Base-by-base conservation (phyloP, 2,329 filamentous ascomycete species). In the Chaetomiaceae sp. region DNA sequence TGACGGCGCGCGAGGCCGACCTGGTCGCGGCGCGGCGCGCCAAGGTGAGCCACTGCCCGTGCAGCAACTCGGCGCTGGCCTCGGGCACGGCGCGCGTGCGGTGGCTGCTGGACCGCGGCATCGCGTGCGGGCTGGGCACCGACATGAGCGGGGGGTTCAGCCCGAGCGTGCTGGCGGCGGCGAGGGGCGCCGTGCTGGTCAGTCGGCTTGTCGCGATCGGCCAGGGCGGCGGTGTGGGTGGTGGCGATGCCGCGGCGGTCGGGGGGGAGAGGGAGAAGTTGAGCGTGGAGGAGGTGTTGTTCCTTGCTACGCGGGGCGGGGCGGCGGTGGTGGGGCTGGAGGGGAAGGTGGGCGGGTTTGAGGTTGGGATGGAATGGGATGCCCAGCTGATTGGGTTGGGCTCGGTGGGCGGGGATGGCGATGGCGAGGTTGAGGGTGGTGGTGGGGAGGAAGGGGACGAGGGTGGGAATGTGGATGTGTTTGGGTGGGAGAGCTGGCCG, bases 121-220 rank as follows among this genome's bases (percentile, higher is more conserved):
- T 97, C 41, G 82, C 81, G 0, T 84, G 96, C 5, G 92, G 94
- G 0, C 73, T 99, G 0, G 94, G 94, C 0, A 97, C 92, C 0
- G 94, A 99, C 68, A 84, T 97, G 53, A 88, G 83, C 62, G 94
- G 92, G 2, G 94, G 94, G 0, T 96, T 92, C 67, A 88, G 84
- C 51, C 79, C 89, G 0, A 89, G 83, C 56, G 80, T 97, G 9
- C 78, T 97, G 0, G 88, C 94, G 60, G 85, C 89, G n/a, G 89
- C 85, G 38, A 74, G 91, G 13, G 88, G 94, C 64, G 90, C 92
- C 0, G 80, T 84, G 46, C 78, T 96, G 56, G 89, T 92, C 1
- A 89, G 84, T 58, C 75, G 91, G 27, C 83, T 87, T 74, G 73
- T 87, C 42, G n/a, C n/a, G n/a, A n/a, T n/a, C n/a, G n/a, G n/a